Percentiles rank a stretch among this genome's conserved stretches.
These are phyloP conservation scores for Fistulina hepatica DNA, from an alignment of 1,284 basidiomycete genomes.

Conservation along the genomic window DNA sequence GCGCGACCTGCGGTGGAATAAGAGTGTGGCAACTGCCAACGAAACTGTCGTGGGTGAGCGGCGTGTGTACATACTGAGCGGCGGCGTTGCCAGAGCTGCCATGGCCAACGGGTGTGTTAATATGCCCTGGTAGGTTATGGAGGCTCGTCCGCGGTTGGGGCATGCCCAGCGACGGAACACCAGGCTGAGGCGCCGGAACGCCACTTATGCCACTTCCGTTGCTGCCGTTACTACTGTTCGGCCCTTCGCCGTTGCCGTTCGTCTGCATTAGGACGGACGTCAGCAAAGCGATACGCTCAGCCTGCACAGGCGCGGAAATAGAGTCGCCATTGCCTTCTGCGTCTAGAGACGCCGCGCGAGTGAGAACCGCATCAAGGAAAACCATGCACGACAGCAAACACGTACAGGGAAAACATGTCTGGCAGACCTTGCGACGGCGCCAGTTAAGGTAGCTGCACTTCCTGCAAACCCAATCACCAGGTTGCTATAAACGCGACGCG, in stretches of 20 bases:
- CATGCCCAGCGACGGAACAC: too few relatives aligned
- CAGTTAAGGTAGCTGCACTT: slow-evolving; percentile 82
- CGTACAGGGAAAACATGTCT: slow-evolving; percentile 77
- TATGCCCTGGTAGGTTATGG: too few relatives aligned
- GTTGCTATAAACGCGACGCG: slow-evolving; percentile 45
- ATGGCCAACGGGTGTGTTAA: too few relatives aligned
- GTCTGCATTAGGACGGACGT: slow-evolving; percentile 55
- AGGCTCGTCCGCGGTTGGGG: slow-evolving; percentile 39
- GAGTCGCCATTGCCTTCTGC: slow-evolving; percentile 79
- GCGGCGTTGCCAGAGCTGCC: slow-evolving; percentile 9
- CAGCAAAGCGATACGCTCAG: slow-evolving; percentile 68
- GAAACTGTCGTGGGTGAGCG: too few relatives aligned
- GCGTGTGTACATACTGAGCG: too few relatives aligned
- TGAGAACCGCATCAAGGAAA: slow-evolving; percentile 8
- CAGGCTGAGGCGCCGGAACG: too few relatives aligned
- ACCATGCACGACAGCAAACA: slow-evolving; percentile 13
- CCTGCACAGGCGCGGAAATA: slow-evolving; percentile 68
- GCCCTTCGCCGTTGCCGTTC: slow-evolving; percentile 26
- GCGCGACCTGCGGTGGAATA: slow-evolving; percentile 33
- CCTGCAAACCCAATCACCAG: slow-evolving; percentile 83
- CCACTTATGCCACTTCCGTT: too few relatives aligned
- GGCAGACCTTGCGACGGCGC: slow-evolving; percentile 78
- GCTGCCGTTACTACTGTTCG: too few relatives aligned
- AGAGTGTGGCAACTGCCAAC: slow-evolving; percentile 32
- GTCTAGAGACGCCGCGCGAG: slow-evolving; percentile 33